Evolutionary conservation across 352 stramenopile genomes (phyloP), one percentile per base, ranked within the genome.

Genomic region (Phytophthora pseudosyringae): DNA sequence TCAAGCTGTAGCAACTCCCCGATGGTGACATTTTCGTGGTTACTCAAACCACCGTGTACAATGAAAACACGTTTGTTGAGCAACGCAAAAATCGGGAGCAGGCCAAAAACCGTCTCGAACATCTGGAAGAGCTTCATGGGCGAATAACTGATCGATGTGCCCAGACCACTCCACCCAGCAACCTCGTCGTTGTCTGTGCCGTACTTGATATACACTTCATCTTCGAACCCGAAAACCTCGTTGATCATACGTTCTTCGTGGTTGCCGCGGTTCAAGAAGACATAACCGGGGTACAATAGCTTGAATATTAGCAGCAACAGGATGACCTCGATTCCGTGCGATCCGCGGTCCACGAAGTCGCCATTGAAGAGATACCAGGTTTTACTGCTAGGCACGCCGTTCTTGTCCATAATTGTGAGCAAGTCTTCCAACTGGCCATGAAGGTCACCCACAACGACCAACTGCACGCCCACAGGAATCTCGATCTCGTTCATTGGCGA

Each of bases 311-410:
- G 74, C 28, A 98, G 59, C n/a, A 94, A 64, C 33, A 93, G 78
- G 44, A 98, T 90, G 4, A 98, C 88, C 67, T 99, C 95, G n/a
- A 97, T 81, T 21, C 94, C 93, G 31, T 98, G 84, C 1, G 78
- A 87, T 4, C 96, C 96, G 1, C 96, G 87, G 73, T 99, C 96
- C 21, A 98, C 96, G 66, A 98, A 98, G 64, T 99, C 95, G 3
- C 96, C 96, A 55, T 99, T 99, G 69, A 99, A 98, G 0, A 99
- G 69, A 69, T 98, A 98, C 80, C 85, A 91, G 43, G 91, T 98
- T 45, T 91, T 94, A 15, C 73, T 60, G 41, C 75, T 93, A 1
- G 96, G 95, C 16, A 95, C 69, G 12, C 93, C 93, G 55, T 96
- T 98, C 67, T 97, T 88, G 54, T 91, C 92, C 40, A 99, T 83